Percentiles rank a stretch among this genome's conserved stretches.
Conservation (phyloP, 495 filamentous ascomycete species). For the Lasiosphaeria hispida region DNA sequence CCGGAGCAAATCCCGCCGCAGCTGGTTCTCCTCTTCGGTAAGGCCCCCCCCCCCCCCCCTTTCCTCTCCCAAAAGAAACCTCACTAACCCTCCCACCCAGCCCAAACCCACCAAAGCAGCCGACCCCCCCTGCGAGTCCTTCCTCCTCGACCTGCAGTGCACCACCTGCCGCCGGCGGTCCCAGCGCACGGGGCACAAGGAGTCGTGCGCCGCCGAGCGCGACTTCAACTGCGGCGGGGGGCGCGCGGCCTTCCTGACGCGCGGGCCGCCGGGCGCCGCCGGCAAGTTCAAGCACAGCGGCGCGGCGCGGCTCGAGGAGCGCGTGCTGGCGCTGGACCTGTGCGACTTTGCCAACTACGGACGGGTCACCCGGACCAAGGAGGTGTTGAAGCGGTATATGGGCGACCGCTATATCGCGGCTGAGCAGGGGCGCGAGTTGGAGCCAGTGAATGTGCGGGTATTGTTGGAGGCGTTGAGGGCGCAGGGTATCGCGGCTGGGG, state of each 20-base stretch:
- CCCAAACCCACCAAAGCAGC: conserved; percentile 1
- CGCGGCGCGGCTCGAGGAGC: not conserved
- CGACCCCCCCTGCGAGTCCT: not conserved
- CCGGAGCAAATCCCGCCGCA: not conserved
- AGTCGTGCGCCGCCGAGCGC: not conserved
- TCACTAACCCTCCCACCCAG: not conserved
- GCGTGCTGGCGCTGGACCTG: not conserved
- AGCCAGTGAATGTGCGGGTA: not conserved
- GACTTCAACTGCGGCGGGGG: not conserved
- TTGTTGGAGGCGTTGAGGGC: not conserved
- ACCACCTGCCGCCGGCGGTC: not conserved
- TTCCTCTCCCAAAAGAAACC: not conserved
- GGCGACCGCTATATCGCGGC: not conserved
- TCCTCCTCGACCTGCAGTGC: not conserved
- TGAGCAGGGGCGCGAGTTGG: not conserved
- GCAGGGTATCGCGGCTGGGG: not conserved
- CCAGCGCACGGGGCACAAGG: not conserved
- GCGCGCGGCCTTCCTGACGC: not conserved
- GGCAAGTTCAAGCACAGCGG: not conserved
- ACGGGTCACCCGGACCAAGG: not conserved
- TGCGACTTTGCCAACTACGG: not conserved
- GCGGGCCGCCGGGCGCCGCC: not conserved
- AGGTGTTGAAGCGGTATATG: not conserved
- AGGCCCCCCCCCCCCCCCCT: not conserved
- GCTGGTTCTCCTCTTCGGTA: not conserved